Percentiles rank a stretch among this genome's conserved stretches.
phyloP scores from a whole-genome alignment of 305 asterid species.

The Solanum hybrid region DNA sequence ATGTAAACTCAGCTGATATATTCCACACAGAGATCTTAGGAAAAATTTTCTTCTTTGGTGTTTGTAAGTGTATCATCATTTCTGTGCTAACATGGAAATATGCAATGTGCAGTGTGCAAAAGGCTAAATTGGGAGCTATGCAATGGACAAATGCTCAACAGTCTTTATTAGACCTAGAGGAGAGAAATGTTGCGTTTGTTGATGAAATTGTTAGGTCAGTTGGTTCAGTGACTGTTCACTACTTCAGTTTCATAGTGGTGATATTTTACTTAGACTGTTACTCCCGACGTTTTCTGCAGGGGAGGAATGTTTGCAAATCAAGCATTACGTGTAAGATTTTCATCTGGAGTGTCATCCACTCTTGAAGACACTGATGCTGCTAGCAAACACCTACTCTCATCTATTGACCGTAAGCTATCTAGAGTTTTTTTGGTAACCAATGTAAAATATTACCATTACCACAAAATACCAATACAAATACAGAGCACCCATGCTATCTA shows the following conservation, averaged over 20 bases:
- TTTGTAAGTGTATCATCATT: background rate
- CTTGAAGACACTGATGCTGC: constrained; percentile 68
- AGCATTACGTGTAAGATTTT: constrained; percentile 49
- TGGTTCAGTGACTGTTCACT: background rate
- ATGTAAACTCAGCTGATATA: constrained; percentile 5
- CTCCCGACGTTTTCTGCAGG: constrained; percentile 22
- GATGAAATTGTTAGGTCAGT: constrained; percentile 66
- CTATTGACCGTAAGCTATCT: constrained; percentile 71
- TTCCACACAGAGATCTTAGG: background rate
- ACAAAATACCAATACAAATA: too few species aligned
- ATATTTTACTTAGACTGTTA: background rate
- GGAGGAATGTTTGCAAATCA: constrained; percentile 78
- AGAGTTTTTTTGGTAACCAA: background rate
- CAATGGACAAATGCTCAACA: constrained; percentile 85
- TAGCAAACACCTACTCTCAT: constrained; percentile 71
- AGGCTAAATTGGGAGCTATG: constrained; percentile 71
- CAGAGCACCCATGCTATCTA: constrained; percentile 10
- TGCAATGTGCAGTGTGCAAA: constrained; percentile 50
- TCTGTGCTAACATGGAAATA: background rate
- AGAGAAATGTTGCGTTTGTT: constrained; percentile 60
- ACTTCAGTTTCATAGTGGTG: background rate
- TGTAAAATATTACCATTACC: too few species aligned
- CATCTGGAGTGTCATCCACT: constrained; percentile 73
- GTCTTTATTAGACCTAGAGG: constrained; percentile 70
- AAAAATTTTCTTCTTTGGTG: background rate